Evolutionary conservation across 768 basidiomycete species (phyloP), one percentile per base, ranked within the genome.

Genomic region (Naganishia onofrii): DNA sequence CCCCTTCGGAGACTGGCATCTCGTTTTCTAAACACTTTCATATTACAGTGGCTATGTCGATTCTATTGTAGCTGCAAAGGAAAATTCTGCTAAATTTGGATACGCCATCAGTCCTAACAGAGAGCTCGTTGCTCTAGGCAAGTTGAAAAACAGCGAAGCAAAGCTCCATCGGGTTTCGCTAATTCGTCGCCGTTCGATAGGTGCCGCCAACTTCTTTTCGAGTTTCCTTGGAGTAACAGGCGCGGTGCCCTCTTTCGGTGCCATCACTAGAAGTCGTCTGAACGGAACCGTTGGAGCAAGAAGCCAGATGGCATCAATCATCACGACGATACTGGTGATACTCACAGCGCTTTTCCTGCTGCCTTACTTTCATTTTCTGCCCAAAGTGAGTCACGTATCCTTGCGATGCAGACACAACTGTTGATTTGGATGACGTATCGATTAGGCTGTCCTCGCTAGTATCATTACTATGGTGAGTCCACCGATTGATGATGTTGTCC

Each of bases 11-110:
- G 3, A 29, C 31, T 51, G 28, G 5, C 64, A 17, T 15, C 17
- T 12, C n/a, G 10, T 17, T 8, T 19, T 3, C 60, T 44, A 3
- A 63, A 9, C 2, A 10, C 28, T 2, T 7, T 15, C 26, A 26
- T 44, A 32, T 19, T 32, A 34, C 44, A 85, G 92, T 26, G 96
- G 96, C 0, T 96, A 94, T 79, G 83, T 99, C 71, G 95, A 99
- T 79, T 92, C 90, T 71, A 93, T 96, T 71, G 92, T 93, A 2
- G 91, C 93, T 0, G 95, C 95, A 2, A 96, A 98, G 76, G 93
- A 97, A 79, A 94, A 90, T 70, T 87, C 88, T 0, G 86, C 87
- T 3, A 88, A 88, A 15, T 97, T 89, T 76, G 90, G 91, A 2
- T 89, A 97, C 78, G 86, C 90, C 0, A 90, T 98, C 72, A 90